Base-by-base conservation (phyloP, 2,329 filamentous ascomycete genomes). In the Clarireedia hainanense region DNA sequence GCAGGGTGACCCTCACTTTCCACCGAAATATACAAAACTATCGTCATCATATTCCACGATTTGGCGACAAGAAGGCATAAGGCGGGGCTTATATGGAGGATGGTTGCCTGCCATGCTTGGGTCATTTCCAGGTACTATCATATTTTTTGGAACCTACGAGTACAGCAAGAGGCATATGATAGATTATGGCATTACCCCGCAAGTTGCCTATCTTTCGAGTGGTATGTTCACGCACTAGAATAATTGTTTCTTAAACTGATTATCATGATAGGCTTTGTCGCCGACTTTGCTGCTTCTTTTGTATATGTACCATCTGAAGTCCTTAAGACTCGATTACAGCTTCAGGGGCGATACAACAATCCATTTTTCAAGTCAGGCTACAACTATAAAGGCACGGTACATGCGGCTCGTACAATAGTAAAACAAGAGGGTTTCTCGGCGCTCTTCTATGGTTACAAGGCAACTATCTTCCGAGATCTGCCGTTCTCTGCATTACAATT, bases 221-320 rank as follows among this genome's bases (percentile, higher is more conserved):
- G 92, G 89, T 90, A 76, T 56, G 75, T 68, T 37, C 3, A 24
- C 23, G 23, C 37, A 39, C 34, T 15, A 37, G 2, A n/a, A 24
- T 10, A 10, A 24, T 40, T 4, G 3, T 49, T n/a, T 17, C 37
- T 7, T 37, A 34, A 34, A 34, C 30, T 34, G 10, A 34, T 42
- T 45, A 43, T 47, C 23, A 36, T 24, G 34, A 6, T 60, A 91
- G 89, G 92, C n/a, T 91, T 97, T 65, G 70, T 96, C 58, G 94
- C 92, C 59, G 94, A 99, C 68, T 78, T 96, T 23, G 92, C 89
- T 46, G 92, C 94, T 1, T 96, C 91, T 0, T 79, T 96, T 58
- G 81, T 96, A 58, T 99, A 99, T 69, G 95, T 99, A 4, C 95
- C 94, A 4, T 96, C 92, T 12, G 95, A 99, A 72, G 94, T 99